phyloP scores from a whole-genome alignment of 73 alveolate genomes.

The Diophrys appendiculata region DNA sequence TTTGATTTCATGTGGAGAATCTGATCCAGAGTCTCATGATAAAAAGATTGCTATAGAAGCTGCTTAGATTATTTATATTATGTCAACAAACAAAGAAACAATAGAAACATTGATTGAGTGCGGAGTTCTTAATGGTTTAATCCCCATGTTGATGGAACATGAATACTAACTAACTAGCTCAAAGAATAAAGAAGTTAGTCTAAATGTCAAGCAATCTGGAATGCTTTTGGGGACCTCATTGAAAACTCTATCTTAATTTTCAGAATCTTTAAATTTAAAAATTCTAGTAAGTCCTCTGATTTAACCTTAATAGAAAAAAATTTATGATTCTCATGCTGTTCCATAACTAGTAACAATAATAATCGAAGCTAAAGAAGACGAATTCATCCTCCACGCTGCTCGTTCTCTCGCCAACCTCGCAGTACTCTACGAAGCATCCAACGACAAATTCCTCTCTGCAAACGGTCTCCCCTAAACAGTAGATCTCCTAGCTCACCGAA shows the following conservation, averaged over 20 bases:
- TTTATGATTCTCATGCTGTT: neutral
- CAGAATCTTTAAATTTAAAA: neutral
- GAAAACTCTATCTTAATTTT: neutral
- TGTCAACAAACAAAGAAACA: neutral
- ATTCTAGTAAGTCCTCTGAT: neutral
- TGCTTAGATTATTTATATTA: neutral
- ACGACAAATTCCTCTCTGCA: neutral
- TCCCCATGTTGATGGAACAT: neutral
- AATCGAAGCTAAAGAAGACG: neutral
- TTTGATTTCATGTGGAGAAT: neutral
- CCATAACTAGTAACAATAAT: neutral
- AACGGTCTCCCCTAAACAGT: neutral
- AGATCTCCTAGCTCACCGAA: neutral
- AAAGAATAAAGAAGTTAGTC: neutral
- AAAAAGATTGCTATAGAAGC: neutral
- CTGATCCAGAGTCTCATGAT: neutral
- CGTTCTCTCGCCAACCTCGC: neutral
- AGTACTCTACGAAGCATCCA: neutral
- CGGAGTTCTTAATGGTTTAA: neutral
- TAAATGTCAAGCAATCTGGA: neutral
- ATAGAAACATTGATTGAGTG: neutral
- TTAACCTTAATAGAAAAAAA: neutral
- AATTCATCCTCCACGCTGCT: neutral
- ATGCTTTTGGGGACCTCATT: neutral
- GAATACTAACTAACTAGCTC: neutral